A percentile compares a stretch with the other conserved stretches of the same genome.
These are phyloP conservation scores for Ministeria vibrans DNA, from an alignment of 78 protist genomes.

Conservation along the genomic window DNA sequence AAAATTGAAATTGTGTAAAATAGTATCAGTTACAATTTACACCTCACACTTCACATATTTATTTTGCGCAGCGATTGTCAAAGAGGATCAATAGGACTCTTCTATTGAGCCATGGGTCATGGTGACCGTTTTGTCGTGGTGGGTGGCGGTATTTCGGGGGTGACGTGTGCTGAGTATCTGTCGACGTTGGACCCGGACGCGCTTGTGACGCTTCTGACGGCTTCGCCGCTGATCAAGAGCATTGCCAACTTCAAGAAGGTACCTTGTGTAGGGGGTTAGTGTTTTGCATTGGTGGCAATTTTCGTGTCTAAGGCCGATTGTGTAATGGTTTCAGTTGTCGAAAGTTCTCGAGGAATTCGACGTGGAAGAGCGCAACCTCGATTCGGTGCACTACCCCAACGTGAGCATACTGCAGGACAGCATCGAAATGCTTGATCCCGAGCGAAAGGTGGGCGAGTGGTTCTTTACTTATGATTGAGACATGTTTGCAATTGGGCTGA, in stretches of 20 bases:
- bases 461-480: too few relatives aligned
- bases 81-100: too few relatives aligned
- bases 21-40: too few relatives aligned
- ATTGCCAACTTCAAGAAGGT: background rate
- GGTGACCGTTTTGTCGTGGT: too few relatives aligned
- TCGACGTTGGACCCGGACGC: constrained; percentile 29
- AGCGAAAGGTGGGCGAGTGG: too few relatives aligned
- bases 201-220: constrained; percentile 20
- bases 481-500: too few relatives aligned
- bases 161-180: constrained; percentile 44
- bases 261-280: background rate
- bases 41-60: too few relatives aligned
- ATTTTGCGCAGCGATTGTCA: too few relatives aligned
- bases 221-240: constrained; percentile 29
- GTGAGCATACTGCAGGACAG: background rate
- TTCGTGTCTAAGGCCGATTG: background rate
- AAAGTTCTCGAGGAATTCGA: constrained; percentile 33
- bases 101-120: too few relatives aligned
- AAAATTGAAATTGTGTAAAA: too few relatives aligned
- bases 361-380: constrained; percentile 3
- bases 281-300: background rate
- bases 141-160: constrained; percentile 57
- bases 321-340: background rate
- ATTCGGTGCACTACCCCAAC: background rate
- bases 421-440: too few relatives aligned